Evolutionary conservation across 2,329 filamentous ascomycete genomes (phyloP), one percentile per base, ranked within the genome.

Genomic region (Fusarium paranaense): DNA sequence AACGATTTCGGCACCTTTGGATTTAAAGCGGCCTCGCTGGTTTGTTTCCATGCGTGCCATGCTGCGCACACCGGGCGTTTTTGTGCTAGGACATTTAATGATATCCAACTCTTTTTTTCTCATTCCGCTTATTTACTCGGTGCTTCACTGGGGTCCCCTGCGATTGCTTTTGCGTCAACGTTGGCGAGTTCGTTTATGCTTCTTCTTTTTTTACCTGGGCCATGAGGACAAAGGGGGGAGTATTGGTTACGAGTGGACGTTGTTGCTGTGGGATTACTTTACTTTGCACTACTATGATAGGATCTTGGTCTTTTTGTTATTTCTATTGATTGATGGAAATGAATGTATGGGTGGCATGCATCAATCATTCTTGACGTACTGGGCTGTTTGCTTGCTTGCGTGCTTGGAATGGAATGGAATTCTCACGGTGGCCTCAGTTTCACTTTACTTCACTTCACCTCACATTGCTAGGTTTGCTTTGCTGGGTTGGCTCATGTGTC

Each of bases 81-180:
- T 78, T 76, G 73, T 77, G 72, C 70, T 76, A 77, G 77, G 79
- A 75, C 70, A 75, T 78, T 79, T 80, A 78, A 79, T 80, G 78
- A 80, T 81, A 80, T 81, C 78, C 78, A 74, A 58, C 73, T 76
- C 70, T 74, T 73, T 76, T 72, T 71, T 69, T 72, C 71, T 69
- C 62, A 66, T 64, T 61, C 65, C 66, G 37, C 50, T 72, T 71
- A 54, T 13, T 62, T 42, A 9, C 45, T 59, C 56, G 62, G 56
- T 70, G 14, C 37, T 73, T 60, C 27, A 57, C 50, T 32, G 61
- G 27, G 47, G 11, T 47, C 37, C 47, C 18, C 25, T 52, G 27
- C 47, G 47, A 32, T n/a, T 69, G 20, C 72, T 58, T 50, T 38
- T 72, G 62, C 40, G 35, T 69, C 57, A 35, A 63, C 35, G 42